These are phyloP conservation scores for Ceratocystiopsis sp. DNA, from an alignment of 2,329 filamentous ascomycete genomes.

Conservation along the genomic window DNA sequence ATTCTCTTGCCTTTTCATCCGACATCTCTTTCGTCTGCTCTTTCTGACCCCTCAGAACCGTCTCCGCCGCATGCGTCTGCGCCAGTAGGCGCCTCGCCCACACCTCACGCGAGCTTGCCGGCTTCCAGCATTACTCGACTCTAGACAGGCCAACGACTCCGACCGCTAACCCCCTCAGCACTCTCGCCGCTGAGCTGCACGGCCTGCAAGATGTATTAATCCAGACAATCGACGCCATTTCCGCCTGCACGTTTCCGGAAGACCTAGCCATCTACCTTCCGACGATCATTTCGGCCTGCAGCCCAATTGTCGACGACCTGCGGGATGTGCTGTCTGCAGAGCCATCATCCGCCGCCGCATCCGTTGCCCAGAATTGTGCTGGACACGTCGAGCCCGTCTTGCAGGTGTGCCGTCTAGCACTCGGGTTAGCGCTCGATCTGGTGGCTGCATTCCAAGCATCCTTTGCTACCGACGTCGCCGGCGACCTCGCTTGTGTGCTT, in stretches of 20 bases:
- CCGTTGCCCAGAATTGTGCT: constrained; percentile 9
- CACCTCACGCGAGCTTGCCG: constrained; percentile 16
- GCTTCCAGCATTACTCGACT: not conserved
- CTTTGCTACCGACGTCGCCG: no score
- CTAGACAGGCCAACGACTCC: constrained; percentile 10
- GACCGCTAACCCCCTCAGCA: constrained; percentile 23
- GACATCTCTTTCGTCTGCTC: no score
- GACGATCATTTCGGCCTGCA: constrained; percentile 19
- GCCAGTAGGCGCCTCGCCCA: constrained; percentile 19
- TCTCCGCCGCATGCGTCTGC: constrained; percentile 17
- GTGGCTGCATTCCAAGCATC: constrained; percentile 11
- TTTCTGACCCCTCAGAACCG: not conserved
- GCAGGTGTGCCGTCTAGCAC: constrained; percentile 20
- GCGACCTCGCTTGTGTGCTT: no score
- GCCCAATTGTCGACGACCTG: constrained; percentile 19
- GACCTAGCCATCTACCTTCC: constrained; percentile 20
- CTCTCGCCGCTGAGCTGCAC: constrained; percentile 23
- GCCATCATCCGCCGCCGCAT: no score
- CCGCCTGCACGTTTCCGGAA: constrained; percentile 15
- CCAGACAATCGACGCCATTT: constrained; percentile 22
- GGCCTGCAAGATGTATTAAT: constrained; percentile 22
- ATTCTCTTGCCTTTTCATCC: no score
- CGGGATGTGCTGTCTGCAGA: not conserved
- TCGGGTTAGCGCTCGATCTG: constrained; percentile 24
- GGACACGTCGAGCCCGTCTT: constrained; percentile 17